Base-by-base conservation (phyloP, 805 yeast genomes). In the Wickerhamiella hasegawae region DNA sequence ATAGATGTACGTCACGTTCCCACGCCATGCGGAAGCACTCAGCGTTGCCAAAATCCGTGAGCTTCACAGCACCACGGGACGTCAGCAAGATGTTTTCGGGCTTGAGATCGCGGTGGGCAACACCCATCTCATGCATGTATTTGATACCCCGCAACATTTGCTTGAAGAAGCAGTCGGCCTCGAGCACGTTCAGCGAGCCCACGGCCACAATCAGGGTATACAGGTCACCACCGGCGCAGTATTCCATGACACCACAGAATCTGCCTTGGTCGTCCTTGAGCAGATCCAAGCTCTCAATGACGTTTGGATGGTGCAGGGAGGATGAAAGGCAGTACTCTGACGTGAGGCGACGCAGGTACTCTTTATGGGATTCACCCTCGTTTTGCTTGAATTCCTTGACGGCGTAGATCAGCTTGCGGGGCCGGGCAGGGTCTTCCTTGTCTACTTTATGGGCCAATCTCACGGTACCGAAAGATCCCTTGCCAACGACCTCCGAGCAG, bases 391-490 rank as follows among this genome's bases (percentile, higher is more conserved):
- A 67, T 55, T 79, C 85, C 52, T 79, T 79, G 37, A 79, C 80
- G 1, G 90, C 90, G 58, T 69, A 79, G 29, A 52, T 45, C 14
- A 71, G 55, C 27, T 52, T 49, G 37, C 65, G 65, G 12, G 55
- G 45, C 37, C 59, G 57, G 38, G 61, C 54, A 32, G 39, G 35
- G 41, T 39, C 44, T 16, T 45, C 43, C 3, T 66, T 59, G 37
- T 64, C 65, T 12, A 52, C 45, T 46, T 66, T 67, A 59, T 85
- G 95, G 3, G 94, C 71, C 5, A 87, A 69, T 42, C 94, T 64
- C 15, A 85, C 96, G 32, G 82, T 81, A 19, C 97, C 97, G 61
- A 79, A 85, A 0, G 95, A 75, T 26, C 96, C 97, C 36, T 78
- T 68, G 18, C 97, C 97, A 43, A 87, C 71, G 29, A 84, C 81